Conservation (phyloP, 768 basidiomycete species). For the Trametes villosa region DNA sequence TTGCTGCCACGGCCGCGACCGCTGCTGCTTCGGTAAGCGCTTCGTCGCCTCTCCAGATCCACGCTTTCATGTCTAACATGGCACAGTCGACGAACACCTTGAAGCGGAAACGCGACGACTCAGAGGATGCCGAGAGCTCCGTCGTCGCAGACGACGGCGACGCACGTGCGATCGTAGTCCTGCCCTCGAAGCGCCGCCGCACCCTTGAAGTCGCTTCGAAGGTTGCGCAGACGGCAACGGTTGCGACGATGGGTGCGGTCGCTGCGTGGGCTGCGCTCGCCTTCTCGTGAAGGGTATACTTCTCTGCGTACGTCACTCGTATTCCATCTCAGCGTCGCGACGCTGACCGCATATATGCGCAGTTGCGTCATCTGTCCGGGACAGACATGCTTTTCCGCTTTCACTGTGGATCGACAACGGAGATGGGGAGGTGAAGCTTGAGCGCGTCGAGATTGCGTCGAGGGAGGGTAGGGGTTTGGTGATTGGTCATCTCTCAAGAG, state of each 20-base stretch:
- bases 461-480: neutral
- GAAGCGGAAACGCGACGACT: slow-evolving; percentile 63
- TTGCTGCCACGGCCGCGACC: slow-evolving; percentile 11
- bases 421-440: too few species aligned
- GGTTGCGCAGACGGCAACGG: slow-evolving; percentile 62
- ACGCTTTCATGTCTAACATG: neutral
- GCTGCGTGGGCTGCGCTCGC: slow-evolving; percentile 77
- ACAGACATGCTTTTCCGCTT: neutral
- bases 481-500: neutral
- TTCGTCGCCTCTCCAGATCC: slow-evolving; percentile 14
- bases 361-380: neutral
- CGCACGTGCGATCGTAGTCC: slow-evolving; percentile 15
- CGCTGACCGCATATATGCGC: neutral
- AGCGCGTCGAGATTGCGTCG: too few species aligned
- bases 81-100: slow-evolving; percentile 40
- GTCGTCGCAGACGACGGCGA: neutral
- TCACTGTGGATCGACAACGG: too few species aligned
- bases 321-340: neutral
- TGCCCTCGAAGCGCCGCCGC: slow-evolving; percentile 39
- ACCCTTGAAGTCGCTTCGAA: slow-evolving; percentile 47
- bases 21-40: slow-evolving; percentile 18
- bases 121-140: neutral
- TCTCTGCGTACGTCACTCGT: neutral
- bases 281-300: slow-evolving; percentile 47
- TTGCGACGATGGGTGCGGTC: slow-evolving; percentile 67